Percentiles rank a stretch among this genome's conserved stretches.
phyloP scores from a whole-genome alignment of 768 basidiomycete genomes.

The Psilocybe cyanescens region DNA sequence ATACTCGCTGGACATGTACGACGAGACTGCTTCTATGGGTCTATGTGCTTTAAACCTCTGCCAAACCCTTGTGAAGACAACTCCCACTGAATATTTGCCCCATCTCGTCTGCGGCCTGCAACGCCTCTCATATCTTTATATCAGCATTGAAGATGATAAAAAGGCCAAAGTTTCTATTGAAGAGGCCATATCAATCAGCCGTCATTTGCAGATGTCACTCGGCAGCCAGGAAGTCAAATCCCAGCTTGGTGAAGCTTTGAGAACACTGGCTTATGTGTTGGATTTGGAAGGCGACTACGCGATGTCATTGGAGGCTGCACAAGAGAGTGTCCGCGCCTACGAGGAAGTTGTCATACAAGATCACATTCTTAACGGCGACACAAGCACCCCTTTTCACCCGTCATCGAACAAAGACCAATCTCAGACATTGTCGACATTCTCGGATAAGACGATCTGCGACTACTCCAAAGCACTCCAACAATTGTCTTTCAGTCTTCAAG shows the following conservation, averaged over 20 bases:
- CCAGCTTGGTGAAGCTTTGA: conserved; percentile 11
- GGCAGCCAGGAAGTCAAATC: conserved; percentile 3
- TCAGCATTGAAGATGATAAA: conserved; percentile 8
- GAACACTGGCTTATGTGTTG: conserved; percentile 5
- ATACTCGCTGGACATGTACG: conserved; percentile 11
- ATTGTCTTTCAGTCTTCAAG: conserved; percentile 11
- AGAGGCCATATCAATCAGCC: conserved; percentile 10
- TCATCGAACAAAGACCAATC: too few species aligned
- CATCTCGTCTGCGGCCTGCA: conserved; percentile 12
- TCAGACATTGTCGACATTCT: not conserved
- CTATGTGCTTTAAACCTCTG: conserved; percentile 20
- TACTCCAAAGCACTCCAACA: conserved; percentile 13
- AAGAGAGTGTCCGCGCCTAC: conserved; percentile 2
- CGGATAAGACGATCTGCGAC: conserved; percentile 5
- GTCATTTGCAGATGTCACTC: not conserved
- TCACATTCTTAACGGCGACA: not conserved
- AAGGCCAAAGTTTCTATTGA: conserved; percentile 7
- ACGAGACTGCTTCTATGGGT: conserved; percentile 16
- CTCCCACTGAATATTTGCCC: conserved; percentile 10
- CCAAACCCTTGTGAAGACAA: conserved; percentile 10
- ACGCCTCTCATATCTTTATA: conserved; percentile 8
- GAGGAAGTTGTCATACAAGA: not conserved
- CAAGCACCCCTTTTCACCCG: too few species aligned
- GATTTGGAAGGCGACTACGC: conserved; percentile 5
- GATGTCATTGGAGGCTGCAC: conserved; percentile 1